A percentile compares a stretch with the other conserved stretches of the same genome.
Evolutionary conservation across 73 alveolate species (phyloP).

Genomic region (Blepharisma stoltei): DNA sequence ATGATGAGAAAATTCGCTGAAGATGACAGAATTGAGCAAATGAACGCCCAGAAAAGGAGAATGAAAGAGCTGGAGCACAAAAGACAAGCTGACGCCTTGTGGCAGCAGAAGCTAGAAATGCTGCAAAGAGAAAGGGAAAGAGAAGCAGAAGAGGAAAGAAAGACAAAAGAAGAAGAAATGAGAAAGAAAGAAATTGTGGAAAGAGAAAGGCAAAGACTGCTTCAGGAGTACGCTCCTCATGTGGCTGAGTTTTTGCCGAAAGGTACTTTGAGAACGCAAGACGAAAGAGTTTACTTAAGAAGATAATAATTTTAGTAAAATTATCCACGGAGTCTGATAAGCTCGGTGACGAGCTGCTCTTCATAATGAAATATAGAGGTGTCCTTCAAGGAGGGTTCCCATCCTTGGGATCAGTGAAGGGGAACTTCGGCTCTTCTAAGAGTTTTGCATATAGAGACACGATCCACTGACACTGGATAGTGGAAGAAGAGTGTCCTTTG

Average conservation of each 20-base stretch:
- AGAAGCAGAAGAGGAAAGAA: slow-evolving; percentile 62
- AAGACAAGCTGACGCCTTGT: slow-evolving; percentile 74
- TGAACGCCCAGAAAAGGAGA: slow-evolving; percentile 77
- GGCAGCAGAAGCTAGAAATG: slow-evolving; percentile 71
- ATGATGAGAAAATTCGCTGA: slow-evolving; percentile 80
- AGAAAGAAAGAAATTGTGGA: slow-evolving; percentile 63
- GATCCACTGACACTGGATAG: too few species aligned
- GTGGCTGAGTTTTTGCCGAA: slow-evolving; percentile 65
- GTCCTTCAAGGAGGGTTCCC: too few species aligned
- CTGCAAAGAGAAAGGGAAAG: slow-evolving; percentile 70
- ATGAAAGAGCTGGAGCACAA: slow-evolving; percentile 78
- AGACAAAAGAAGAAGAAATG: slow-evolving; percentile 65
- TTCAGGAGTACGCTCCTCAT: slow-evolving; percentile 65
- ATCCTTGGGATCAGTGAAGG: too few species aligned
- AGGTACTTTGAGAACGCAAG: slow-evolving; percentile 37
- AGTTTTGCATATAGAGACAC: too few species aligned
- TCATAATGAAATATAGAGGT: too few species aligned
- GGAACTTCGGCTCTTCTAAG: too few species aligned
- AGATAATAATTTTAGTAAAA: neutral
- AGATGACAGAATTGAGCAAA: slow-evolving; percentile 77
- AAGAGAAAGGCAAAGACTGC: slow-evolving; percentile 73
- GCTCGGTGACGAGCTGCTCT: too few species aligned
- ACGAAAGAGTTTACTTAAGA: slow-evolving; percentile 8
- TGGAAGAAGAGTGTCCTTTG: too few species aligned
- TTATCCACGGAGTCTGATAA: too few species aligned